Evolutionary conservation across 2,329 filamentous ascomycete genomes (phyloP).

Genomic region (Ophiostoma himal-ulmi): DNA sequence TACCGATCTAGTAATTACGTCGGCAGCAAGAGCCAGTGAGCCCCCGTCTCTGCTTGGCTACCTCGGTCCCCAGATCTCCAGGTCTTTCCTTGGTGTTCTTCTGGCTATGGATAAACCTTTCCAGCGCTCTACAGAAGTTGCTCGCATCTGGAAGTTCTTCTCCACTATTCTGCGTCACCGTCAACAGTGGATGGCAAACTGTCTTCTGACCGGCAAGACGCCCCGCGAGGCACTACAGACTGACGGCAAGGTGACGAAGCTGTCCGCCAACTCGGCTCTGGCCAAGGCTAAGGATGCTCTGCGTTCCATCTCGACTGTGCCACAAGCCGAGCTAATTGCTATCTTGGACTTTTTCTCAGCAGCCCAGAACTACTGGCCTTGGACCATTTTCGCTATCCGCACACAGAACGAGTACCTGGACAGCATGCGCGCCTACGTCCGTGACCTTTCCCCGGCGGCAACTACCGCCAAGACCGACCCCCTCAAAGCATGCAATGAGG

Average conservation of each 20-base stretch:
- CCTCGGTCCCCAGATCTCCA: constrained; percentile 73
- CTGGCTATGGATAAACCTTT: constrained; percentile 73
- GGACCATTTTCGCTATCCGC: constrained; percentile 77
- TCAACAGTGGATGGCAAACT: constrained; percentile 95
- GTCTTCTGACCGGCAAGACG: constrained; percentile 80
- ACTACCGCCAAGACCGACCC: constrained; percentile 51
- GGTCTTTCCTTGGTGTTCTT: constrained; percentile 74
- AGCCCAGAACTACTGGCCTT: constrained; percentile 92
- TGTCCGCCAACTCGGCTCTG: constrained; percentile 60
- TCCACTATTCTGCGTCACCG: constrained; percentile 80
- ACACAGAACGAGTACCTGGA: constrained; percentile 68
- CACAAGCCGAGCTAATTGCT: constrained; percentile 61
- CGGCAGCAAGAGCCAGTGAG: constrained; percentile 56
- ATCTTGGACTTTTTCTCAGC: constrained; percentile 82
- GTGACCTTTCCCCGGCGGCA: constrained; percentile 48
- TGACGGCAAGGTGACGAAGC: constrained; percentile 45
- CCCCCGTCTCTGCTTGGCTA: constrained; percentile 92
- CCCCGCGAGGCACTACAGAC: constrained; percentile 67
- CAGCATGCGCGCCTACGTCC: constrained; percentile 65
- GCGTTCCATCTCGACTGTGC: constrained; percentile 56
- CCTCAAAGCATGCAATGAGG: constrained; percentile 54
- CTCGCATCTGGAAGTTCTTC: constrained; percentile 76
- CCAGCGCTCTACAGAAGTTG: constrained; percentile 56
- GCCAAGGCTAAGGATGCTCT: constrained; percentile 67
- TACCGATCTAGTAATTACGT: constrained; percentile 65